These are phyloP conservation scores for Penicillium corylophilum DNA, from an alignment of 2,329 filamentous ascomycete genomes.

Conservation along the genomic window DNA sequence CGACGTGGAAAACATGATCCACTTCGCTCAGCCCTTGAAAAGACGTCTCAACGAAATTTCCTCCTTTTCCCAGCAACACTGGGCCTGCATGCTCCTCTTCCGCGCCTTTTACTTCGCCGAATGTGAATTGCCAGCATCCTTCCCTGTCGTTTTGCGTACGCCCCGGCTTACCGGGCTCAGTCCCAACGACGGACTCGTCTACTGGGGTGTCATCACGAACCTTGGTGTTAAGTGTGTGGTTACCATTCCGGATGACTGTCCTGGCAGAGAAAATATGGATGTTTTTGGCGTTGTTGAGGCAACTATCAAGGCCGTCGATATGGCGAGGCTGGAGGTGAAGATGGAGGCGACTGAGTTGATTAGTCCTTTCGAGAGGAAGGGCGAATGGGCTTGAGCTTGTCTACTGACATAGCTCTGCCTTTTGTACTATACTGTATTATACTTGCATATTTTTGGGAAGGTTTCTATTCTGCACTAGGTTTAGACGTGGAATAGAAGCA, in stretches of 20 bases:
- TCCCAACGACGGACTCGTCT: slow-evolving; percentile 24
- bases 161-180: slow-evolving; percentile 18
- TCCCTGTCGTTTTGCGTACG: slow-evolving; percentile 38
- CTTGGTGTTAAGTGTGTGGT: slow-evolving; percentile 34
- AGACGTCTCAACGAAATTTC: slow-evolving; percentile 42
- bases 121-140: slow-evolving; percentile 50
- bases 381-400: slow-evolving; percentile 30
- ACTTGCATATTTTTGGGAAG: slow-evolving; percentile 1
- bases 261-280: slow-evolving; percentile 24
- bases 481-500: neutral
- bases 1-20: slow-evolving; percentile 51
- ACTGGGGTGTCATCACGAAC: slow-evolving; percentile 31
- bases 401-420: neutral
- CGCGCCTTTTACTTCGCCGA: slow-evolving; percentile 59
- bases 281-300: slow-evolving; percentile 37
- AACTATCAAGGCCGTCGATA: slow-evolving; percentile 34
- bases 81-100: slow-evolving; percentile 56
- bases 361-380: slow-evolving; percentile 33
- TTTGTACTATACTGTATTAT: slow-evolving; percentile 19
- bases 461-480: neutral
- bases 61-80: slow-evolving; percentile 43
- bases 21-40: slow-evolving; percentile 44
- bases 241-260: slow-evolving; percentile 22
- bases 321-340: slow-evolving; percentile 31
- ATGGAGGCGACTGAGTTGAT: slow-evolving; percentile 36